Percentiles rank a stretch among this genome's conserved stretches.
Evolutionary conservation across 768 basidiomycete species (phyloP).

Genomic region (Cytidiella melzeri): DNA sequence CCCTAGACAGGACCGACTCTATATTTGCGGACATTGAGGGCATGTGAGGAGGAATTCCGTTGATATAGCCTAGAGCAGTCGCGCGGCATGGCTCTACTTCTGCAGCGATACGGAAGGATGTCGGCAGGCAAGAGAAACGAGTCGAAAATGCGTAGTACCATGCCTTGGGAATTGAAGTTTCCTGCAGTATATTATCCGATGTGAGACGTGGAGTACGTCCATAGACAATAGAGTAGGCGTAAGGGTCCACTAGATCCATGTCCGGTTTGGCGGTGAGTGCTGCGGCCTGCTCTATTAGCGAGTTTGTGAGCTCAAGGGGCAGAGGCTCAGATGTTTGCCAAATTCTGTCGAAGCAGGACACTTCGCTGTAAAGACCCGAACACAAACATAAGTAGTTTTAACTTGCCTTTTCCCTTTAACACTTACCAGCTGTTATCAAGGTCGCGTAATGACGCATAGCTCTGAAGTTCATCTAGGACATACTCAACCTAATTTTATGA

Average conservation of each 20-base stretch:
- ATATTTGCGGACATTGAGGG: conserved; percentile 28
- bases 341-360: conserved; percentile 52
- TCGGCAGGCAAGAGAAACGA: conserved; percentile 38
- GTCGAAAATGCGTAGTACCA: conserved; percentile 29
- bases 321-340: conserved; percentile 34
- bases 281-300: conserved; percentile 12
- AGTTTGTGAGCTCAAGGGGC: not conserved
- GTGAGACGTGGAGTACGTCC: conserved; percentile 8
- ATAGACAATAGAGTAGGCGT: conserved; percentile 9
- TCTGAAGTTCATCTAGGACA: conserved; percentile 42
- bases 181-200: not conserved
- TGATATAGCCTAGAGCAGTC: conserved; percentile 45
- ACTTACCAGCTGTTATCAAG: conserved; percentile 32
- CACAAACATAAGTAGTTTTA: not conserved
- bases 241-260: conserved; percentile 23
- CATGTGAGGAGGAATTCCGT: conserved; percentile 39
- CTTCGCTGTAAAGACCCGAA: conserved; percentile 30
- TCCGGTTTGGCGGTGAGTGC: conserved; percentile 21
- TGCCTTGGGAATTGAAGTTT: conserved; percentile 1
- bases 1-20: conserved; percentile 27
- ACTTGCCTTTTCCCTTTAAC: not conserved
- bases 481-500: conserved; percentile 33
- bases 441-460: conserved; percentile 39
- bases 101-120: conserved; percentile 33
- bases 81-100: conserved; percentile 5